Percentiles rank a stretch among this genome's conserved stretches.
These are phyloP conservation scores for Gillenia trifoliata DNA, from an alignment of 306 rosid genomes.

Conservation along the genomic window DNA sequence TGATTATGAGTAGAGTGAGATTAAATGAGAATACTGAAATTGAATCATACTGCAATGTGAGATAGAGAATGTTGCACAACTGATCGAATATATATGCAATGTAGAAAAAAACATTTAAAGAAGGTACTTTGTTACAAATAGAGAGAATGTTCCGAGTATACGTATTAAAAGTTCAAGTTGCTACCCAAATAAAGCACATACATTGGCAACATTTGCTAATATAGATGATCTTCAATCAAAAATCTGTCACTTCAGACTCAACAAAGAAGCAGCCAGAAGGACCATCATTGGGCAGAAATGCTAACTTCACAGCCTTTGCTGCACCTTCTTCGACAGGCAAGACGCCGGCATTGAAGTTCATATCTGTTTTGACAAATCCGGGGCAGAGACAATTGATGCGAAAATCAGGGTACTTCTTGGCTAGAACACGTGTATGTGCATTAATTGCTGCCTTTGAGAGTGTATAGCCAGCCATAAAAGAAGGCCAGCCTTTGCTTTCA, in stretches of 20 bases:
- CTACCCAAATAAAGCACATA: too few species aligned
- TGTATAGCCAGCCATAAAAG: constrained; percentile 6
- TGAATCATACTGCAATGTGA: too few species aligned
- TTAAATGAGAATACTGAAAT: too few species aligned
- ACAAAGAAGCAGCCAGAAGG: constrained; percentile 25
- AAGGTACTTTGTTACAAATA: too few species aligned
- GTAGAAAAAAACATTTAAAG: too few species aligned
- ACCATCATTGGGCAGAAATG: constrained; percentile 19
- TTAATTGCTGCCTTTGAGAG: constrained; percentile 42
- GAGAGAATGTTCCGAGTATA: too few species aligned
- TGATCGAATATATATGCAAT: too few species aligned
- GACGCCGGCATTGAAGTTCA: constrained; percentile 25
- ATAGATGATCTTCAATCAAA: not conserved
- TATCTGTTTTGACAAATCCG: constrained; percentile 28
- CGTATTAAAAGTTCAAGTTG: too few species aligned
- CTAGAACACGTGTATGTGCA: constrained; percentile 35
- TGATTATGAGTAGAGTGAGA: too few species aligned
- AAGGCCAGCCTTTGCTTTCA: constrained; percentile 45
- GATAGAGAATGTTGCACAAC: too few species aligned
- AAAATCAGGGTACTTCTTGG: not conserved
- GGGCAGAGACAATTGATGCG: constrained; percentile 26
- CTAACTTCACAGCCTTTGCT: constrained; percentile 33
- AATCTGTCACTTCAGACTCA: not conserved
- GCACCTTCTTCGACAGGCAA: constrained; percentile 40
- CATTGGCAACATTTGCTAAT: not conserved